Evolutionary conservation across 1,284 basidiomycete genomes (phyloP), one percentile per base, ranked within the genome.

Genomic region (Sanghuangporus baumii): DNA sequence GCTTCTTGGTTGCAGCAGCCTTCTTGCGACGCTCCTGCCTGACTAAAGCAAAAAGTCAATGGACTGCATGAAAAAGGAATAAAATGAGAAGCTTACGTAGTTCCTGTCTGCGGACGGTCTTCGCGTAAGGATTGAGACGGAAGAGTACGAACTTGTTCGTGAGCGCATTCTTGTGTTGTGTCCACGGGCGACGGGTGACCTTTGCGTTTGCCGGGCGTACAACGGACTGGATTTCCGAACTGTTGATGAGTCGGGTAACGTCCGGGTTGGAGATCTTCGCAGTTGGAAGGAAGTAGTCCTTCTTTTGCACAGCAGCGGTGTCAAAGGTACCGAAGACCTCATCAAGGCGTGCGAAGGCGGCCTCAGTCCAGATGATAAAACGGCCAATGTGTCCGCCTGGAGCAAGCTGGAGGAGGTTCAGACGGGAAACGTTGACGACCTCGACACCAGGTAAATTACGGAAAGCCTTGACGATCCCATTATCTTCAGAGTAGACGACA

Each of bases 121-220:
- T 97, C 74, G 96, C 96, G 81, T 99, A 99, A 62, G 97, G 97
- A 87, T 99, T 99, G 80, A 99, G 87, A 72, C 96, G 90, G 94
- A 96, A 98, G 75, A 99, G 88, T 71, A 98, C 83, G 66, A 86
- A 91, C 82, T 93, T 95, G 92, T 99, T 99, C 80, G 87, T 79
- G 73, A 97, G 87, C 64, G 96, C 95, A 86, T 98, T 98, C 92
- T 98, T 98, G 91, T 96, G 96, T 83, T 98, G 96, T 69, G 94
- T 95, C 93, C 94, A 97, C 68, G 96, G 95, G 74, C 95, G 90
- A 77, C 93, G 94, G 79, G 90, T 89, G 67, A 80, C 73, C 77
- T 91, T 89, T 66, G 87, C 79, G 69, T 88, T 88, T 67, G 92
- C 89, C 62, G 93, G 90, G 73, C 96, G 93, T 71, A 98, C 86